These are phyloP conservation scores for Trichocladium antarcticum DNA, from an alignment of 495 filamentous ascomycete species.

Conservation along the genomic window DNA sequence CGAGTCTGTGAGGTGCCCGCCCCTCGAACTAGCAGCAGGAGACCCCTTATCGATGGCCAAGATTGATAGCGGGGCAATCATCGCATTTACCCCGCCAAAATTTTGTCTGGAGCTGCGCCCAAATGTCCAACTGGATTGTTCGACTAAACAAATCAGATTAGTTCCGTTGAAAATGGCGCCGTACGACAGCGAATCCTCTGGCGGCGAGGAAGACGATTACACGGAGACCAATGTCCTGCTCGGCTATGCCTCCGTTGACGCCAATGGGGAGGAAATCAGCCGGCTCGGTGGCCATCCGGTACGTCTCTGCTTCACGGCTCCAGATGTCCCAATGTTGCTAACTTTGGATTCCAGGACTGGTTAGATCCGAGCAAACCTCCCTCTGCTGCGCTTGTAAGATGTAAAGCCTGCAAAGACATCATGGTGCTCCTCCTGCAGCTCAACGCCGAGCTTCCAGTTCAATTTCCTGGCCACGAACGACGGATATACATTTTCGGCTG, in stretches of 20 bases:
- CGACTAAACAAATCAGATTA: not conserved
- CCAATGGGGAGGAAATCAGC: constrained; percentile 75
- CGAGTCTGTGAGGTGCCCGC: not conserved
- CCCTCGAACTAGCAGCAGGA: no score
- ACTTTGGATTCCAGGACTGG: constrained; percentile 54
- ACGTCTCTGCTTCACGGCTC: constrained; percentile 25
- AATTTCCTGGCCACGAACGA: constrained; percentile 74
- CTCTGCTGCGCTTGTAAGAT: constrained; percentile 70
- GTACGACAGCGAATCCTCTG: constrained; percentile 78
- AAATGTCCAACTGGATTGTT: constrained; percentile 9
- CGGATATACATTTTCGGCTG: constrained; percentile 79
- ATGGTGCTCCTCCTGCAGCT: constrained; percentile 84
- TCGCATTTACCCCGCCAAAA: constrained; percentile 31
- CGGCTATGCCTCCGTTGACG: constrained; percentile 74
- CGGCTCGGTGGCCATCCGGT: constrained; percentile 83
- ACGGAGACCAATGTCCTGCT: constrained; percentile 84
- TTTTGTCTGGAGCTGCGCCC: constrained; percentile 16
- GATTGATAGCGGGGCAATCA: constrained; percentile 19
- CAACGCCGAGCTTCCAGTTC: constrained; percentile 78
- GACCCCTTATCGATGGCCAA: not conserved
- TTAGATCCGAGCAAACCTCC: constrained; percentile 55
- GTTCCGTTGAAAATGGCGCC: constrained; percentile 51
- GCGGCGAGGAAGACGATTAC: constrained; percentile 56
- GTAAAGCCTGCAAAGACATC: constrained; percentile 74
- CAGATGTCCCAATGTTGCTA: not conserved